Percentiles rank a stretch among this genome's conserved stretches.
Evolutionary conservation across 1,284 basidiomycete genomes (phyloP).

Genomic region (Paramarasmius palmivorus): DNA sequence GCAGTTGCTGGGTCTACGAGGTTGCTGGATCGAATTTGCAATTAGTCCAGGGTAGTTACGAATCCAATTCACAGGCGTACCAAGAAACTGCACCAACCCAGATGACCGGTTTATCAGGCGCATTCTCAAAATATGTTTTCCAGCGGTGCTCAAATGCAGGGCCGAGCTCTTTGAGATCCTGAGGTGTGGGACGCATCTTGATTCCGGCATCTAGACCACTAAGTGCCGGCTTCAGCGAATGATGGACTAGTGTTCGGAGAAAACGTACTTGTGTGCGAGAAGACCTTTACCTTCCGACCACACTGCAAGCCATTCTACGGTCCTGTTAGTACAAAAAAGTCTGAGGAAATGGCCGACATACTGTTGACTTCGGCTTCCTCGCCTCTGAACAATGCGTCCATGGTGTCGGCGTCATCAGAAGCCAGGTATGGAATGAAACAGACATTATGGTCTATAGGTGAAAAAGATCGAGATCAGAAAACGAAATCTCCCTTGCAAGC

Average conservation of each 20-base stretch:
- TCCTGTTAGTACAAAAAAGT: neutral
- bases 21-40: neutral
- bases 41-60: neutral
- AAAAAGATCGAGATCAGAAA: conserved; percentile 2
- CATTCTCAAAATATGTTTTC: conserved; percentile 34
- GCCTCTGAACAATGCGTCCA: neutral
- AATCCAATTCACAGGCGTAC: conserved; percentile 23
- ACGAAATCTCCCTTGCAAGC: neutral
- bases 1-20: conserved; percentile 8
- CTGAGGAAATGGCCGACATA: neutral
- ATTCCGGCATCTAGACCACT: conserved; percentile 38
- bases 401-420: neutral
- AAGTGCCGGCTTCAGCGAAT: too few species aligned
- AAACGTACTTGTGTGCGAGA: conserved; percentile 10
- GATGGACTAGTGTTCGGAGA: too few species aligned
- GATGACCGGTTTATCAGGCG: conserved; percentile 38
- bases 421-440: conserved; percentile 26
- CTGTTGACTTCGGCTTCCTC: neutral
- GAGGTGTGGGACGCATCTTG: conserved; percentile 37
- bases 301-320: conserved; percentile 2
- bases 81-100: conserved; percentile 28
- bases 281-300: conserved; percentile 12
- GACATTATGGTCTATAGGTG: conserved; percentile 23
- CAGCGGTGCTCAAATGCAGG: conserved; percentile 37
- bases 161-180: conserved; percentile 36